Base-by-base conservation (phyloP, 179 eudicot species). In the Silene coronaria region DNA sequence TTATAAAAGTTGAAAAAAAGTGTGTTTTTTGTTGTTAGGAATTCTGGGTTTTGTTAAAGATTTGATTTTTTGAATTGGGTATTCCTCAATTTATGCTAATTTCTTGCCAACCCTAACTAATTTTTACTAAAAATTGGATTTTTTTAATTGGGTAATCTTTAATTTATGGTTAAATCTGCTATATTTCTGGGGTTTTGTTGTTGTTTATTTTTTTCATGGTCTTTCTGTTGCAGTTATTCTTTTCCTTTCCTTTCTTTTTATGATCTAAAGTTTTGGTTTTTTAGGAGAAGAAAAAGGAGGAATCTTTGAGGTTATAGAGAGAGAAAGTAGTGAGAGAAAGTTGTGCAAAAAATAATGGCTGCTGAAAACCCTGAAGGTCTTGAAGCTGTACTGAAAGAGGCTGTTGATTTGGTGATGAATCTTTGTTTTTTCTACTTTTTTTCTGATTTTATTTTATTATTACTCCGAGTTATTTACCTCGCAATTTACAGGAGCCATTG, bases 361-460 rank as follows among this genome's bases (percentile, higher is more conserved):
- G 93, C 28, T 45, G 93, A 91, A 16, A 84, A 92, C 75, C 62
- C 93, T 83, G 92, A 91, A 84, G 90, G 81, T 85, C 83, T 93
- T 26, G 97, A 93, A 59, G 96, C 92, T 71, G 97, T 93, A 36
- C 32, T 93, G 77, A 93, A 93, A 82, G 98, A 93, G 79, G 89
- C 91, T 76, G 97, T 93, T 78, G 98, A 93, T 91, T 91, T 93
- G 98, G 98, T 93, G 90, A 83, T 70, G 81, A 84, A 88, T 89
- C 91, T 87, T 53, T 71, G n/a, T 17, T 71, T 55, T 51, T 72
- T 74, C 32, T 1, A 13, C 4, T 6, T 3, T 26, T 51, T 34
- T 5, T 45, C 21, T 57, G 66, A 67, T 67, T 46, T 27, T 46
- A 48, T 5, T 72, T 59, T 71, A 23, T 53, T 46, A 42, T 42